Conservation (phyloP, 768 basidiomycete genomes). For the Suillus alpinus region DNA sequence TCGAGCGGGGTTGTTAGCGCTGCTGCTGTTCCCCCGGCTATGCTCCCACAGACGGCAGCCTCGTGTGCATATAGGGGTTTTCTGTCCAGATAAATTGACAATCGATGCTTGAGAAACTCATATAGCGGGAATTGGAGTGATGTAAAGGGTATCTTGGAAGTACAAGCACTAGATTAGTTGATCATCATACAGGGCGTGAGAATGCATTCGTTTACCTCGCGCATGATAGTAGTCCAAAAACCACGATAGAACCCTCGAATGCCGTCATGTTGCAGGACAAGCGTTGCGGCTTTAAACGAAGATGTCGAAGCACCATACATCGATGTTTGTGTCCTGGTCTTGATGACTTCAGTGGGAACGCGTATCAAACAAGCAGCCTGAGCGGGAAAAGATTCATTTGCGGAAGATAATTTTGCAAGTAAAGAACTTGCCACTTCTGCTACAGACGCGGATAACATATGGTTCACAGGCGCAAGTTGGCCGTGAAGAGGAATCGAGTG, state of each 20-base stretch:
- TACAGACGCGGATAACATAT: constrained; percentile 57
- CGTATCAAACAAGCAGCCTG: constrained; percentile 89
- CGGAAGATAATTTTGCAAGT: constrained; percentile 11
- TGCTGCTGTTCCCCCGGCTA: constrained; percentile 89
- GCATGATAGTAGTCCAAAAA: constrained; percentile 73
- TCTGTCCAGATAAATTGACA: constrained; percentile 53
- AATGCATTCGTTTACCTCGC: constrained; percentile 44
- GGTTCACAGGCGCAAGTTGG: constrained; percentile 61
- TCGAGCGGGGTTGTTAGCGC: constrained; percentile 92
- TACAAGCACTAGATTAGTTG: constrained; percentile 10
- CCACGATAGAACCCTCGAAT: constrained; percentile 84
- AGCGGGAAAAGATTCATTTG: constrained; percentile 6
- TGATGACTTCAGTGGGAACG: constrained; percentile 95
- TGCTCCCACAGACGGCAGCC: constrained; percentile 85
- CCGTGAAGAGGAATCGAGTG: constrained; percentile 59
- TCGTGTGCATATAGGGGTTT: constrained; percentile 66
- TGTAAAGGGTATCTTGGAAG: constrained; percentile 87
- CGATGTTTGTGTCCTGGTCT: constrained; percentile 87
- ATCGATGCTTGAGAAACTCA: constrained; percentile 73
- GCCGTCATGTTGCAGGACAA: constrained; percentile 62
- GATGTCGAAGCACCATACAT: constrained; percentile 61
- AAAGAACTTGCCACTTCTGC: constrained; percentile 52
- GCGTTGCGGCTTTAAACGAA: constrained; percentile 56
- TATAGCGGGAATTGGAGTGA: constrained; percentile 96
- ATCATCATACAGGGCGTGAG: background rate